Base-by-base conservation (phyloP, 768 basidiomycete species). In the Phylloporus rhodoxanthus region DNA sequence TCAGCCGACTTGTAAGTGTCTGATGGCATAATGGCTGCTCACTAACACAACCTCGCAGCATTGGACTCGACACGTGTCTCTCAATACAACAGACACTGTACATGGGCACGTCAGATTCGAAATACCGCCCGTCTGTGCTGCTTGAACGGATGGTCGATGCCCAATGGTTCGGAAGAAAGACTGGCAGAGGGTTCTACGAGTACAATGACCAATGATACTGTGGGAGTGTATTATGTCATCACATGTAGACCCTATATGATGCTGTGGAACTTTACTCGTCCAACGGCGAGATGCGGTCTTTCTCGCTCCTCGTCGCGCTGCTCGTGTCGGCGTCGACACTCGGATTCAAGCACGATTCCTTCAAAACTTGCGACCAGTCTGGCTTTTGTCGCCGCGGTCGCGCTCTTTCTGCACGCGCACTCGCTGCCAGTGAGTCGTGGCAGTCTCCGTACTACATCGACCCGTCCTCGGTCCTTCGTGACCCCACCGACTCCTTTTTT, bases 71-170 rank as follows among this genome's bases (percentile, higher is more conserved):
- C 64, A 98, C 94, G 9, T 97, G 95, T 66, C 80, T 96, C 11
- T 83, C 89, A 3, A 96, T 96, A 60, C 92, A 95, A 59, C 81
- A 88, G 64, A 92, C 91, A 0, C 76, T 96, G 5, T 89, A 93
- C 56, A 78, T 78, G 44, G 91, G 92, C 49, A 95, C 91, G 8
- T 81, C 87, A 0, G 95, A 98, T 68, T 88, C 87, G 8, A 98
- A 98, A 68, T 97, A 98, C 68, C 83, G 95, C 6, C 94, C 95
- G 0, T 85, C 86, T 52, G 76, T 93, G 21, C 75, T 98, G 15
- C 78, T 98, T 8, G 88, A 92, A 60, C 78, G 91, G 30, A 97
- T 98, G 95, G 95, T 98, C 5, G 91, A 95, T 63, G 95, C 95
- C 17, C 84, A 87, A 43, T 98, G 90, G 89, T 76, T 87, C 45